Base-by-base conservation (phyloP, 2,329 filamentous ascomycete genomes). In the Pseudogymnoascus sp. region DNA sequence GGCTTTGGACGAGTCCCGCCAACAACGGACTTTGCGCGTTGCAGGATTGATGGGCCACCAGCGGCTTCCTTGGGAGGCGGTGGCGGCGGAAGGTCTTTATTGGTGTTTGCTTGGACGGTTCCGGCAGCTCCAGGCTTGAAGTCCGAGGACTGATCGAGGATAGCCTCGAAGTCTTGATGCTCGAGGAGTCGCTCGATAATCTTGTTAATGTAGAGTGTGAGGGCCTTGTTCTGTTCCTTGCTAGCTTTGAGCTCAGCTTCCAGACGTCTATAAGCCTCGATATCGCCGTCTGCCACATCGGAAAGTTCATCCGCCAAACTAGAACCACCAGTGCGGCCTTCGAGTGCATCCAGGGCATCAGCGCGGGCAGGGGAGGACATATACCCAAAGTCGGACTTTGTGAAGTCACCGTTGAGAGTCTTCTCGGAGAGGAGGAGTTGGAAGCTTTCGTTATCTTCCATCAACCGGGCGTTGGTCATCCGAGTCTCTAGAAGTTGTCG, bases 361-460 rank as follows among this genome's bases (percentile, higher is more conserved):
- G 86, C 82, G 72, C 88, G 87, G 21, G 83, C 70, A 9, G 76
- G 82, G 38, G 81, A 78, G 60, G 79, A 78, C 78, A 84, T 83
- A 70, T 86, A 88, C 78, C 90, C 86, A 74, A 96, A 91, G 71
- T 93, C 89, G 69, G 83, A 89, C 72, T 89, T 91, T 71, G 84
- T 83, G 73, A 97, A 93, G 72, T 97, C 93, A 31, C 95, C 95
- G 72, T 96, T 96, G 63, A 99, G 83, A 1, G 95, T 97, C 81
- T 92, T 93, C 75, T 97, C 93, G 72, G 92, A 91, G 23, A 99
- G 85, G 16, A 99, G 85, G 38, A 97, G 83, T 76, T 97, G 93
- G 76, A 96, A 99, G 77, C 92, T 96, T 77, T 99, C 95, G 71
- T 97, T 97, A 76, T 99, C 95, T 77, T 99, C 95, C 90, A 97